phyloP scores from a whole-genome alignment of 495 filamentous ascomycete species.

The Tetracladium marchalianum region DNA sequence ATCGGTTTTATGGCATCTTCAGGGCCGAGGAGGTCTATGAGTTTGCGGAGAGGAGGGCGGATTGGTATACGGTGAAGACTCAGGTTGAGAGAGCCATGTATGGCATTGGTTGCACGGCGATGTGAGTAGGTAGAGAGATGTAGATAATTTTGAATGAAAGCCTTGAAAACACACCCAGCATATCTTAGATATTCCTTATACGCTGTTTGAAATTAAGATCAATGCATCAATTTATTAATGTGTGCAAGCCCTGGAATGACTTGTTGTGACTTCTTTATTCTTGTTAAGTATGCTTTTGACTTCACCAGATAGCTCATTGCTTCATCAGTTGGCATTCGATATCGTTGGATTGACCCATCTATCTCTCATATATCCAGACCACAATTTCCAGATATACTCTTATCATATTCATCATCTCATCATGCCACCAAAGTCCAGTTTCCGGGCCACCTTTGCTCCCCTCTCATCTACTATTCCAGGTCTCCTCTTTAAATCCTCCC shows the following conservation, averaged over 20 bases:
- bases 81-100: slow-evolving; percentile 97
- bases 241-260: no score
- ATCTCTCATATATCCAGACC: no score
- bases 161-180: no score
- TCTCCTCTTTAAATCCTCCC: slow-evolving; percentile 69
- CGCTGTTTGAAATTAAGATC: no score
- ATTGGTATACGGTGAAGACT: slow-evolving; percentile 82
- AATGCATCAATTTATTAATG: no score
- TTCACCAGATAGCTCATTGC: no score
- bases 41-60: slow-evolving; percentile 86
- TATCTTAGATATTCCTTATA: no score
- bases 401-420: slow-evolving; percentile 28
- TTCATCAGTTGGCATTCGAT: no score
- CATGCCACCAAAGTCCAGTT: slow-evolving; percentile 67
- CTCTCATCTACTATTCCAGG: slow-evolving; percentile 61
- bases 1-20: slow-evolving; percentile 85
- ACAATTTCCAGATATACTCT: not conserved
- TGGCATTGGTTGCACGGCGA: slow-evolving; percentile 78
- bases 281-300: no score
- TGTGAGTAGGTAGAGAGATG: slow-evolving; percentile 39
- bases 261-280: no score
- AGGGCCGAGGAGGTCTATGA: slow-evolving; percentile 95
- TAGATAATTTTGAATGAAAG: not conserved
- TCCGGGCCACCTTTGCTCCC: slow-evolving; percentile 67
- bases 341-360: no score